Base-by-base conservation (phyloP, 768 basidiomycete species). In the Suillus clintonianus region DNA sequence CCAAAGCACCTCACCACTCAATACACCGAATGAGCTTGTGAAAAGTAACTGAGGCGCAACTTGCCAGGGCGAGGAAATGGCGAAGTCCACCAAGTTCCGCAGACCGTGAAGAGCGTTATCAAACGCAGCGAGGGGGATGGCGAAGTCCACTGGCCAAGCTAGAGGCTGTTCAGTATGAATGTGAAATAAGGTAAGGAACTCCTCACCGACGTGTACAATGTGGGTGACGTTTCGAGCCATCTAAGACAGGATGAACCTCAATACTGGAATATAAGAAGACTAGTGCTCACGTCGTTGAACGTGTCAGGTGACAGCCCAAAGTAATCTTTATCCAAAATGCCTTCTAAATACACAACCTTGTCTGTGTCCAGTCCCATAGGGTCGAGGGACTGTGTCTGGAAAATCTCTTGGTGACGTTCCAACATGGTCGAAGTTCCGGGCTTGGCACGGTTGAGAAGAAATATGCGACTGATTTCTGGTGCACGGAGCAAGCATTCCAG, bases 61-160 rank as follows among this genome's bases (percentile, higher is more conserved):
- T 2, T 66, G 27, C n/a, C 64, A 64, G 8, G 63, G 60, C 0
- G 73, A 75, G 8, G 62, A 63, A 13, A 74, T 60, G 4, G 77
- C 73, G 19, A 81, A 68, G 61, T 79, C 72, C 37, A 79, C 62
- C 45, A 81, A 69, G 14, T 71, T 70, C n/a, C 78, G 71, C 5
- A 73, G 67, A 15, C 73, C 73, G 30, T 68, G 59, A 41, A 80
- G 58, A 41, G 67, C 60, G 10, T 65, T 24, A 58, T 76, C 74
- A 61, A 77, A 79, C 11, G 76, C 72, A 22, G 61, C 19, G 27
- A 80, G 65, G 13, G 71, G 42, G 8, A 72, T 63, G 63, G 75
- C 76, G 72, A 82, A 82, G 64, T 82, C 74, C 11, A 80, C 76
- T 14, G 66, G 73, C 80, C 80, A 81, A n/a, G 79, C 80, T 68